Conservation (phyloP, 2,329 filamentous ascomycete species). For the Atkinsonella texensis region DNA sequence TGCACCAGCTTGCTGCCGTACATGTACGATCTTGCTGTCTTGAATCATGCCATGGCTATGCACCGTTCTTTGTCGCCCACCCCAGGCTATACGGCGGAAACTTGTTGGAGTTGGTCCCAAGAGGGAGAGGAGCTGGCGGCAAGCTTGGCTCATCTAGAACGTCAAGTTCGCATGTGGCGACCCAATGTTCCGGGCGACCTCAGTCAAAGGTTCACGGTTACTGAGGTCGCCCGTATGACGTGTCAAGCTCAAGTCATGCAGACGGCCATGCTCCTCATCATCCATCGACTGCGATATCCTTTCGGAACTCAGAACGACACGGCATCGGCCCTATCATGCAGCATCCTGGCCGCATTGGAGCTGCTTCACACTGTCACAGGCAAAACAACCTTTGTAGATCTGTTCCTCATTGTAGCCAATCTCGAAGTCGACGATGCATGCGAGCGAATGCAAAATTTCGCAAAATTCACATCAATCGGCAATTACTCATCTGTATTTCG, state of each 20-base stretch:
- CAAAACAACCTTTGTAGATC: slow-evolving; percentile 9
- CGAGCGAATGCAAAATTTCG: slow-evolving; percentile 6
- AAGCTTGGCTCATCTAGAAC: slow-evolving; percentile 8
- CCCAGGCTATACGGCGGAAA: neutral
- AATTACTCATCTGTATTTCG: slow-evolving; percentile 5
- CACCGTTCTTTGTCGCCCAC: neutral
- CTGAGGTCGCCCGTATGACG: slow-evolving; percentile 17
- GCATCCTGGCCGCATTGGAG: slow-evolving; percentile 14
- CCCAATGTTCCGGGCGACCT: slow-evolving; percentile 13
- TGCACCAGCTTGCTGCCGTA: slow-evolving; percentile 13
- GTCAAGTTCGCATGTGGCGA: slow-evolving; percentile 10
- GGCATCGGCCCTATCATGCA: slow-evolving; percentile 5
- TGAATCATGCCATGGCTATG: slow-evolving; percentile 11
- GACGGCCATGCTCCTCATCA: slow-evolving; percentile 12
- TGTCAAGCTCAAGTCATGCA: slow-evolving; percentile 16
- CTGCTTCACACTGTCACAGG: slow-evolving; percentile 10
- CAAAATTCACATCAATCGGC: slow-evolving; percentile 7
- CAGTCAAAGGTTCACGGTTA: slow-evolving; percentile 8
- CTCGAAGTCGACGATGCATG: slow-evolving; percentile 11
- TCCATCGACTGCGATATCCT: slow-evolving; percentile 12
- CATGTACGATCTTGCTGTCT: slow-evolving; percentile 14
- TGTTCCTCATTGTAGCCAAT: slow-evolving; percentile 14
- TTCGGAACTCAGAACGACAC: slow-evolving; percentile 6
- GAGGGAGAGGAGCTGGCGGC: neutral
- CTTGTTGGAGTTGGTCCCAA: neutral